phyloP scores from a whole-genome alignment of 495 filamentous ascomycete genomes.

The Aspergillus incahuasiensis region DNA sequence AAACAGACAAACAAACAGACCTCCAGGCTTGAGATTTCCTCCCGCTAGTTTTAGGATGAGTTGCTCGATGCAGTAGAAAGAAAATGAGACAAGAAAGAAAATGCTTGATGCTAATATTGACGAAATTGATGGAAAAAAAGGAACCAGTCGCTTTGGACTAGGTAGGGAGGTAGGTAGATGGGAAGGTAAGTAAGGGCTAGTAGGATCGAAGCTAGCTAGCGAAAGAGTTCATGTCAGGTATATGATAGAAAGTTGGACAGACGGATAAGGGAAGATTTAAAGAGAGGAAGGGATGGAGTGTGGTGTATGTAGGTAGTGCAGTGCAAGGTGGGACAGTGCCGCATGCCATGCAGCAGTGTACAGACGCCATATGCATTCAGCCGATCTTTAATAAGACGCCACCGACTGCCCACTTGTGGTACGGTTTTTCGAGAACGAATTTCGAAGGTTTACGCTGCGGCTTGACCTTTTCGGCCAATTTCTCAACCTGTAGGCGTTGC shows the following conservation, averaged over 20 bases:
- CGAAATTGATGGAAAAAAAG: not conserved
- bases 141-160: not conserved
- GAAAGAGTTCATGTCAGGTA: not conserved
- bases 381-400: not conserved
- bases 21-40: too few species aligned
- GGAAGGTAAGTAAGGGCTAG: not conserved
- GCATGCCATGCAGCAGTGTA: not conserved
- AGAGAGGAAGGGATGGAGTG: not conserved
- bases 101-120: not conserved
- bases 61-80: too few species aligned
- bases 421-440: not conserved
- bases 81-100: not conserved
- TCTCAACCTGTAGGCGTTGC: constrained; percentile 31
- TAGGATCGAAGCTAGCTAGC: not conserved
- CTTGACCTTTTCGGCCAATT: constrained; percentile 27
- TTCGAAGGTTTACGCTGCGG: constrained; percentile 1
- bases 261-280: not conserved
- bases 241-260: not conserved
- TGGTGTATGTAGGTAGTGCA: not conserved
- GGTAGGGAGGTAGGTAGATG: not conserved
- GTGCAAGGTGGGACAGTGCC: not conserved
- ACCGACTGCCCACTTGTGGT: not conserved
- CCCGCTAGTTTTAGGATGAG: too few species aligned
- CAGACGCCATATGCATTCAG: not conserved
- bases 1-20: too few species aligned